These are phyloP conservation scores for Paracamarosporium sp. DNA, from an alignment of 2,329 filamentous ascomycete genomes.

Conservation along the genomic window DNA sequence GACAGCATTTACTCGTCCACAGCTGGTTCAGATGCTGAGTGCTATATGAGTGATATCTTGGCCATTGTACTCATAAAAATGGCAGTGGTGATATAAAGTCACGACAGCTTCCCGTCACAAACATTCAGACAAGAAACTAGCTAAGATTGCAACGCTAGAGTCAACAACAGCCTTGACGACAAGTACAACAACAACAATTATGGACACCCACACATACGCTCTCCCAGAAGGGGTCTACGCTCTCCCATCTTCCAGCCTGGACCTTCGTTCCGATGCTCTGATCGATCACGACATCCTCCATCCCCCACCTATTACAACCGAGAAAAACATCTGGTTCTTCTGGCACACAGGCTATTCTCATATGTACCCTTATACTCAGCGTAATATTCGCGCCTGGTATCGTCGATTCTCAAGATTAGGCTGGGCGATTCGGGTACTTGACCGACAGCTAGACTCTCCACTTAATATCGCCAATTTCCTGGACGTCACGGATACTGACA, in stretches of 20 bases:
- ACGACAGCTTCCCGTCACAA: background rate
- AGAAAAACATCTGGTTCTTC: slow-evolving; percentile 66
- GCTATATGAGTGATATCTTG: background rate
- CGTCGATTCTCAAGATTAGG: slow-evolving; percentile 58
- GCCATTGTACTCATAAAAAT: too few species aligned
- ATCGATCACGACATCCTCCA: background rate
- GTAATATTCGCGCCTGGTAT: slow-evolving; percentile 62
- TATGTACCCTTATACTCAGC: slow-evolving; percentile 60
- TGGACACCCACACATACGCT: background rate
- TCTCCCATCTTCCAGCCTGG: background rate
- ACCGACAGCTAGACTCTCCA: slow-evolving; percentile 52
- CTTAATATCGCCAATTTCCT: slow-evolving; percentile 61
- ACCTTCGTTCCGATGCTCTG: background rate
- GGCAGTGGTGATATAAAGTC: background rate
- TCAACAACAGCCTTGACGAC: background rate
- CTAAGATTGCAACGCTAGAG: background rate
- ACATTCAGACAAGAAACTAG: too few species aligned
- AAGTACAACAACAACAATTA: background rate
- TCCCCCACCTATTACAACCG: slow-evolving; percentile 47
- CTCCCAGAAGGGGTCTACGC: background rate
- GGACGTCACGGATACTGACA: slow-evolving; percentile 50
- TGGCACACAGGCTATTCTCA: slow-evolving; percentile 60
- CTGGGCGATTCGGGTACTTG: slow-evolving; percentile 62
- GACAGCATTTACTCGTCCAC: too few species aligned
- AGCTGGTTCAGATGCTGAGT: background rate